Evolutionary conservation across 2,329 filamentous ascomycete species (phyloP).

Genomic region (Pezicula radicicola): DNA sequence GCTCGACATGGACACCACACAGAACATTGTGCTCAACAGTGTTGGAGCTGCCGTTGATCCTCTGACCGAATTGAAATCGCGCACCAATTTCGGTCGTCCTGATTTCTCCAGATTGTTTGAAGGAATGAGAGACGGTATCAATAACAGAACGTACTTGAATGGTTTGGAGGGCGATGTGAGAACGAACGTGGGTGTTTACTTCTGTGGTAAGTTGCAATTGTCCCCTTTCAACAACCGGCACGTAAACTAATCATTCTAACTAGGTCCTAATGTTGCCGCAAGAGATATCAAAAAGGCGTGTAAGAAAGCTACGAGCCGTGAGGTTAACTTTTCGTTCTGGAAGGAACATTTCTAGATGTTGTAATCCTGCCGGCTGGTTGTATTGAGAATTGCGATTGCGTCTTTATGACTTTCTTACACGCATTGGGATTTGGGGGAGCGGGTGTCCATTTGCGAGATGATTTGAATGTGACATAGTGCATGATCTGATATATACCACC

Average conservation of each 20-base stretch:
- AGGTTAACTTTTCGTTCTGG: slow-evolving; percentile 96
- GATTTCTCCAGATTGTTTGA: slow-evolving; percentile 80
- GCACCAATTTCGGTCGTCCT: slow-evolving; percentile 93
- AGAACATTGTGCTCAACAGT: slow-evolving; percentile 96
- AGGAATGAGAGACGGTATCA: slow-evolving; percentile 83
- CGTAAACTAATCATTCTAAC: background rate
- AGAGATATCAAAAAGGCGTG: slow-evolving; percentile 83
- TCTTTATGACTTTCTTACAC: slow-evolving; percentile 2
- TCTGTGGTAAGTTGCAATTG: slow-evolving; percentile 78
- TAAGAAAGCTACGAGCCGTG: slow-evolving; percentile 66
- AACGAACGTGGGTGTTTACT: slow-evolving; percentile 94
- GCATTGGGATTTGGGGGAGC: slow-evolving; percentile 8
- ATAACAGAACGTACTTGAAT: slow-evolving; percentile 79
- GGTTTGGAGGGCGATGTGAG: slow-evolving; percentile 73
- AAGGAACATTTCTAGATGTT: slow-evolving; percentile 80
- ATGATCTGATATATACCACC: background rate
- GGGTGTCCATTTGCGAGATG: slow-evolving; percentile 3
- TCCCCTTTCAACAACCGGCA: slow-evolving; percentile 27
- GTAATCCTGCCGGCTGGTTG: too few species aligned
- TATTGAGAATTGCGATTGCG: background rate
- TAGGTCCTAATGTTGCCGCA: slow-evolving; percentile 48
- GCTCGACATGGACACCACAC: slow-evolving; percentile 85
- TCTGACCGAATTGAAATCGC: slow-evolving; percentile 82
- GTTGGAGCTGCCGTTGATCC: slow-evolving; percentile 87
- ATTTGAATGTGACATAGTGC: background rate